These are phyloP conservation scores for Hymenoscyphus scutula DNA, from an alignment of 2,329 filamentous ascomycete genomes.

Conservation along the genomic window DNA sequence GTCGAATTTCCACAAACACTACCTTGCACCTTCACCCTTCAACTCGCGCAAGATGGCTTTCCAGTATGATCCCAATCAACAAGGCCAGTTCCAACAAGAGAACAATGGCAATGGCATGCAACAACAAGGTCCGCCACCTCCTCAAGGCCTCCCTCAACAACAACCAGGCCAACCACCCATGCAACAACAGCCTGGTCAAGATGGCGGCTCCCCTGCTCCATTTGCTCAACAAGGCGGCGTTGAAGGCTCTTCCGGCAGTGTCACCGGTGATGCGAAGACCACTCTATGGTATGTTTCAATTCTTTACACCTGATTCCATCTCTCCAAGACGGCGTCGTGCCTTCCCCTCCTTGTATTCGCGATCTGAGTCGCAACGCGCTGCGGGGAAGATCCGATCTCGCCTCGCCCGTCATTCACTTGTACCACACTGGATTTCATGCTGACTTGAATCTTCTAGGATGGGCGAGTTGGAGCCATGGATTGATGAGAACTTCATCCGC, in stretches of 20 bases:
- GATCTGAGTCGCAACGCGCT: neutral
- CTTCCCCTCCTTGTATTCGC: constrained; percentile 40
- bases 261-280: constrained; percentile 52
- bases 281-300: constrained; percentile 50
- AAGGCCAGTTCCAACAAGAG: constrained; percentile 52
- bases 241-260: constrained; percentile 37
- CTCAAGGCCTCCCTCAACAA: constrained; percentile 42
- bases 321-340: neutral
- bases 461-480: constrained; percentile 98
- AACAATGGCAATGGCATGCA: constrained; percentile 41
- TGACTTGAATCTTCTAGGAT: constrained; percentile 61
- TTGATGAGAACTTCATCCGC: constrained; percentile 98
- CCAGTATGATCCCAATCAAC: constrained; percentile 62
- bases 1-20: neutral
- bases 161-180: constrained; percentile 27
- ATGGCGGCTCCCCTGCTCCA: constrained; percentile 56
- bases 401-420: constrained; percentile 35
- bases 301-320: neutral
- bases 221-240: constrained; percentile 45
- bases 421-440: constrained; percentile 15
- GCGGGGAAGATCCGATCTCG: neutral
- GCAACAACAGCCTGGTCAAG: constrained; percentile 51
- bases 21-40: constrained; percentile 2
- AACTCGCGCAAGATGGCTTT: constrained; percentile 56
- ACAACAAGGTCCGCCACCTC: constrained; percentile 44